Conservation (phyloP, 2,329 filamentous ascomycete genomes). For the Pseudogymnoascus sp. region DNA sequence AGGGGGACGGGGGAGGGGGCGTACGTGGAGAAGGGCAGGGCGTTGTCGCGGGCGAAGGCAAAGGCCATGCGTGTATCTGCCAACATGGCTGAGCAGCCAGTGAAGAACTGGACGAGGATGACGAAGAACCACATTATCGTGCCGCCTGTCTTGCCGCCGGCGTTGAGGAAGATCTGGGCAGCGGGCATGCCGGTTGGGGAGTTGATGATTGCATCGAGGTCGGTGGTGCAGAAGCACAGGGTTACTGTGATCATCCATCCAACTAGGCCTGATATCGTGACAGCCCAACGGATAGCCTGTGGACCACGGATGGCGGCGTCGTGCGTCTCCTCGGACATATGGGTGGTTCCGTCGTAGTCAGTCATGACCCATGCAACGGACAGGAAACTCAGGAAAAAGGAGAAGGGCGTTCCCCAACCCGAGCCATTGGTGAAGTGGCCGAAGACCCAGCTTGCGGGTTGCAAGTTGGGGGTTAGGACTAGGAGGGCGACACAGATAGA, state of each 20-base stretch:
- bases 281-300: constrained; percentile 50
- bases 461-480: constrained; percentile 51
- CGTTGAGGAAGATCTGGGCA: constrained; percentile 53
- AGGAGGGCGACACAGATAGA: constrained; percentile 53
- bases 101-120: constrained; percentile 59
- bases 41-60: constrained; percentile 53
- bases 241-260: constrained; percentile 59
- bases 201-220: constrained; percentile 47
- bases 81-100: constrained; percentile 56
- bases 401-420: constrained; percentile 55
- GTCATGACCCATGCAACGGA: constrained; percentile 60
- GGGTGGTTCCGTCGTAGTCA: constrained; percentile 60
- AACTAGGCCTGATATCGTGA: constrained; percentile 51
- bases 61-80: constrained; percentile 57
- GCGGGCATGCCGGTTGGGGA: constrained; percentile 55
- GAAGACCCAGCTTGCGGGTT: constrained; percentile 53
- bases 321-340: constrained; percentile 62
- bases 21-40: constrained; percentile 52
- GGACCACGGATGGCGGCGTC: constrained; percentile 55
- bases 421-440: constrained; percentile 54
- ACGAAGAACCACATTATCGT: constrained; percentile 55
- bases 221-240: constrained; percentile 55
- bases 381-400: constrained; percentile 51
- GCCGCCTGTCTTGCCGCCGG: constrained; percentile 48
- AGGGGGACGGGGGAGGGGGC: constrained; percentile 10